phyloP scores from a whole-genome alignment of 257 asterid species.

The Nicotiana tomentosiformis region DNA sequence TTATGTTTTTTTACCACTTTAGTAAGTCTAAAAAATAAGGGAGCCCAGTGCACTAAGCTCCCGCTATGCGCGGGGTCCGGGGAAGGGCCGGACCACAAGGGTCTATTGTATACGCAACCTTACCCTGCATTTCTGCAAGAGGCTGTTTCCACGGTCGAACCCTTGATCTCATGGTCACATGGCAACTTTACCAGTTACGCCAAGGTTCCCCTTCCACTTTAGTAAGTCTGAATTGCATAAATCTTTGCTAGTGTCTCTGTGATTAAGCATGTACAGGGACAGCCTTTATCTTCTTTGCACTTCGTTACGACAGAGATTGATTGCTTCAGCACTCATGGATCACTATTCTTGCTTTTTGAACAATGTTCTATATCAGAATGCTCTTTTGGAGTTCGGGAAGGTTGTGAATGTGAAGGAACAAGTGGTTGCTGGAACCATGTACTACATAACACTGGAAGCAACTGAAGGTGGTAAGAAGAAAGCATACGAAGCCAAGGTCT shows the following conservation, averaged over 20 bases:
- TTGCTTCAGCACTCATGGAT: background rate
- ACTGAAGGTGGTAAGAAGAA: slow-evolving; percentile 58
- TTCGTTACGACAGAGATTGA: background rate
- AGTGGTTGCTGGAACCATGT: slow-evolving; percentile 69
- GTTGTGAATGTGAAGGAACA: slow-evolving; percentile 75
- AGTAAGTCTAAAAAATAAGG: background rate
- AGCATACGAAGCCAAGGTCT: slow-evolving; percentile 78
- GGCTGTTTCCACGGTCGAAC: too few species aligned
- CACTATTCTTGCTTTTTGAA: background rate
- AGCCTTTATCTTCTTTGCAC: background rate
- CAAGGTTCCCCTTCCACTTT: background rate
- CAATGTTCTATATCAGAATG: slow-evolving; percentile 36
- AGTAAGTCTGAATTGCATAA: background rate
- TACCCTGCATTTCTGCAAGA: too few species aligned
- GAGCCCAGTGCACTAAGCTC: too few species aligned
- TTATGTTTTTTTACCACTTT: background rate
- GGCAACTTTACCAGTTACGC: too few species aligned
- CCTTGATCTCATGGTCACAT: too few species aligned
- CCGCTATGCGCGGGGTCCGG: too few species aligned
- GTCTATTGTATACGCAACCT: too few species aligned
- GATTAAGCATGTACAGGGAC: background rate
- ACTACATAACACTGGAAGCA: slow-evolving; percentile 69
- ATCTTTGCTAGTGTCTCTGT: background rate
- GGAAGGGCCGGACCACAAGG: too few species aligned
- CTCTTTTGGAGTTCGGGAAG: slow-evolving; percentile 59